Evolutionary conservation across 73 alveolate genomes (phyloP), one percentile per base, ranked within the genome.

Genomic region (Stentor coeruleus): DNA sequence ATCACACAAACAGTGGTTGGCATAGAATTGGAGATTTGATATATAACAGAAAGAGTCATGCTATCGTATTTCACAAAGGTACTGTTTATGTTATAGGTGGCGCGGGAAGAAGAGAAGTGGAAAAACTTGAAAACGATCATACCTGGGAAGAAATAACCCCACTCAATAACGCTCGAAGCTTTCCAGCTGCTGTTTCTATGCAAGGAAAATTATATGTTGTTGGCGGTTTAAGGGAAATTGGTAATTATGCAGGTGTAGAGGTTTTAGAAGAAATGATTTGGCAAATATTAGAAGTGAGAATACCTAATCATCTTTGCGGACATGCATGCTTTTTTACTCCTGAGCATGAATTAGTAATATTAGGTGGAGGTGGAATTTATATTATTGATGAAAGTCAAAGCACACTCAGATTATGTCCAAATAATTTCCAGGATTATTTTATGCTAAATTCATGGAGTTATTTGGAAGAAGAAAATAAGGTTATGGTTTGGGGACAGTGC

Each of bases 251-350:
- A 66, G n/a, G 49, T 14, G 33, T 66, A 1, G 79, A 66, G 33
- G 79, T 66, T 26, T 2, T 66, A 26, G 11, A 20, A 28, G 79
- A 31, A 20, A 66, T 20, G 41, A 33, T 33, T 20, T 66, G 79
- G 37, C 37, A 20, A 1, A 2, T 66, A 20, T 33, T 66, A 15
- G 79, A 66, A 28, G 79, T 66, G 37, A 66, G 33, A 33, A 26
- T 66, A 11, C 79, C 79, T 66, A 66, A 33, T 66, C 15, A 57
- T 57, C 2, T 66, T 0, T 26, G 37, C 14, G 79, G 79, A 31
- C 79, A 66, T 66, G 79, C 79, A 14, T 66, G 79, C 39, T 66
- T 66, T 66, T 66, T 66, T 66, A 66, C 79, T 20, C 79, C 79
- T 0, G 79, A 66, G 39, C 79, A 66, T 66, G 37, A 66, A 66